Evolutionary conservation across 805 yeast species (phyloP), one percentile per base, ranked within the genome.

Genomic region (Suhomyces sp.): DNA sequence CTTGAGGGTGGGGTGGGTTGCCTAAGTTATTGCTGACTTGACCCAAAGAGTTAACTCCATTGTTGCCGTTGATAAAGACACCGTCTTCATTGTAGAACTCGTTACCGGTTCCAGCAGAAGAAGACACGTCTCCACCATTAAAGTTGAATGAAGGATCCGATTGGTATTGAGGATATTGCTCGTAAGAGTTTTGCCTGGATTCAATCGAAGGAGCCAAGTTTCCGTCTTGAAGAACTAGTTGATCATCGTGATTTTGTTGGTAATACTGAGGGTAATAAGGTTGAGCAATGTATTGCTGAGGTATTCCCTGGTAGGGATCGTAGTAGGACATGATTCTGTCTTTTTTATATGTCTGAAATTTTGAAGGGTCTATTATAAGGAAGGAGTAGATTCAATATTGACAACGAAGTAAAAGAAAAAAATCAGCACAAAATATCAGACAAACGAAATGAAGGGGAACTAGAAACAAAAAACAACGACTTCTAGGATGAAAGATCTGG

Each of bases 241-340:
- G 40, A 7, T 36, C 40, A 9, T 36, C 40, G 12, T 24, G 39
- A 10, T 27, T 19, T 25, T 36, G 40, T 18, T 31, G 40, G 31
- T 53, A 57, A 39, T 53, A 60, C 36, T 58, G 69, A 6, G 62
- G 59, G 42, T 63, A 60, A 44, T 54, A 65, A 2, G 60, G 60
- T 36, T 60, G 69, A 6, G 52, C 44, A 39, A 58, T 48, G 44
- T 58, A 63, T 39, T 57, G 68, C 38, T 64, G 71, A 33, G 69
- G 61, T 12, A 56, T 46, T 26, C 60, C 63, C 42, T 60, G 71
- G 46, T 57, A 67, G 11, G 65, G 66, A 33, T 65, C 67, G 48
- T 65, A 67, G 53, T 65, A 67, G 26, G 71, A 56, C 73, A 68
- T 67, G 28, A 16, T 22, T 16, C 19, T 14, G 19, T 8, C 16